Base-by-base conservation (phyloP, 129 eudicot genomes). In the Artemisia argyi region DNA sequence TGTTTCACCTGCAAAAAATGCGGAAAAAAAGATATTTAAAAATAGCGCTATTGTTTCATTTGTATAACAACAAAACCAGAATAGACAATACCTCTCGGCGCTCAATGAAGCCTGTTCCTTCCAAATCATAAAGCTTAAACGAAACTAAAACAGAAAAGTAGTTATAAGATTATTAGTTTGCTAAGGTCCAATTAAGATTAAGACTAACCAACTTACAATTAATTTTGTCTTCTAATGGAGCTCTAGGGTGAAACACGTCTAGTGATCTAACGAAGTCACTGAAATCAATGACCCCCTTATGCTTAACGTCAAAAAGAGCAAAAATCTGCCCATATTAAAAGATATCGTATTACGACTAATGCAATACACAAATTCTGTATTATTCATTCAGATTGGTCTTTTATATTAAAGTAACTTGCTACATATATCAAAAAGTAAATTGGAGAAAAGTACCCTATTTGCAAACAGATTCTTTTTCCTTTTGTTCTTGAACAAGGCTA, bases 261-360 rank as follows among this genome's bases (percentile, higher is more conserved):
- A 94, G 93, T 68, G 97, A 78, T 90, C 89, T 85, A 77, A 92
- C 98, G 80, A 92, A 94, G 83, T 94, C 98, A 56, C 96, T 91
- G 81, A 94, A 94, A 79, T 90, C 98, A 28, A 94, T 76, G 17
- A 86, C 91, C 13, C 98, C 98, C 55, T 81, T 92, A 26, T 61
- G 78, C 75, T 94, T 94, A 59, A 79, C 93, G 61, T 94, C 98
- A 77, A 94, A 94, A 61, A 90, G 88, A 80, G 84, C 85, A 84
- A 94, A 94, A 50, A 94, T 84, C 98, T 94, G 92, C 82, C 62
- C 53, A 58, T 10, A 72, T 18, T 2, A 39, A 59, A 39, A 71
- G 58, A 77, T 69, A 49, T 68, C 30, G 52, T 42, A 50, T 19
- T 50, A 32, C 22, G 19, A 68, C 15, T 51, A 4, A 20, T 61